Evolutionary conservation across 805 yeast species (phyloP), one percentile per base, ranked within the genome.

Genomic region (Suhomyces sp.): DNA sequence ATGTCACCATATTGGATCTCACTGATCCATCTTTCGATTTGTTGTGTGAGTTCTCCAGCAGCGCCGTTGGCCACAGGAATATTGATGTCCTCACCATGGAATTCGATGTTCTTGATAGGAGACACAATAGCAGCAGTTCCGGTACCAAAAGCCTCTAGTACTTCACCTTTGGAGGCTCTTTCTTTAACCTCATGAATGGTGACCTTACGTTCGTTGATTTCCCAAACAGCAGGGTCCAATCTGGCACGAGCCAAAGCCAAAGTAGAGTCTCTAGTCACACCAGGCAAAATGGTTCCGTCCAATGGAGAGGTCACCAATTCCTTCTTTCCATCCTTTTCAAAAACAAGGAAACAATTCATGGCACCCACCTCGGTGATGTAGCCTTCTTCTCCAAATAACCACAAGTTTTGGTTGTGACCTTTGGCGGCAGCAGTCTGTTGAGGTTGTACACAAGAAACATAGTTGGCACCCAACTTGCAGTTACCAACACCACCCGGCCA

Each of bases 401-500:
- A 91, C 60, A 91, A 70, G 72, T 91, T 90, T 69, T 91, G 98
- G 61, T 85, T 93, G 72, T 80, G 88, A 28, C 98, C 98, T 61
- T 87, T 79, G 21, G 71, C 53, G 36, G 95, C 95, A 33, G 98
- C 96, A 67, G 84, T 81, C 49, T 76, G 69, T 69, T 88, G 96
- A 20, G 98, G 97, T 56, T 76, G 73, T 52, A 90, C 79, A 62
- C 96, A 86, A 42, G 98, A 96, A 28, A 97, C 98, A 58, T 91
- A 91, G 72, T 91, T 91, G 42, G 96, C 98, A 64, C 98, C 98
- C 53, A 91, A 78, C 69, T 91, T 91, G 65, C 79, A 83, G 76
- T 90, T 83, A 66, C 98, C 98, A 48, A 81, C 88, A 62, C 98
- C 98, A 55, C 95, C 95, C 56, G 98, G 98, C 98, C 98, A 91